Percentiles rank a stretch among this genome's conserved stretches.
phyloP scores from a whole-genome alignment of 1,284 basidiomycete species.

The Trametes sp. region DNA sequence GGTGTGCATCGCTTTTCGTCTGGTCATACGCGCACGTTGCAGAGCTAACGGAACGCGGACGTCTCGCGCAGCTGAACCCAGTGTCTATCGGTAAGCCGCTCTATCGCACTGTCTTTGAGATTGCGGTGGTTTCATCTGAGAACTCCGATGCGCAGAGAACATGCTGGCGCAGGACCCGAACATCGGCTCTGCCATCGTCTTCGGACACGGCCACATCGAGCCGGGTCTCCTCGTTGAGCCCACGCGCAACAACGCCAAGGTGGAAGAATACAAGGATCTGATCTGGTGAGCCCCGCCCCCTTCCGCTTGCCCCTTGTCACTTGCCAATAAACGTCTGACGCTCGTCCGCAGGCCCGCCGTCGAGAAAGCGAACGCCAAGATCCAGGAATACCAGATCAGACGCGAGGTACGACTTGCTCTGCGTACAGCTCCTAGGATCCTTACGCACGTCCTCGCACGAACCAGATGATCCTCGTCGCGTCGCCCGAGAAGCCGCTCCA shows the following conservation, averaged over 20 bases:
- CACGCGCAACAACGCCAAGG: slow-evolving; percentile 27
- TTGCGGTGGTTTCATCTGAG: too few relatives aligned
- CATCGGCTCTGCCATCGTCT: slow-evolving; percentile 18
- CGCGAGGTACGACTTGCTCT: slow-evolving; percentile 2
- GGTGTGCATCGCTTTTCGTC: slow-evolving; percentile 1
- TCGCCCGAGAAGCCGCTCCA: slow-evolving; percentile 39
- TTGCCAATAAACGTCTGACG: neutral
- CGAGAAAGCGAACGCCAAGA: slow-evolving; percentile 9
- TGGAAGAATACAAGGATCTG: slow-evolving; percentile 38
- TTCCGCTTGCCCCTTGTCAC: neutral
- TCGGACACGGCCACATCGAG: slow-evolving; percentile 20
- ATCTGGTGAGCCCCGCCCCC: slow-evolving; percentile 37
- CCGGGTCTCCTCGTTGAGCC: slow-evolving; percentile 19
- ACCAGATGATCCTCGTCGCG: slow-evolving; percentile 43
- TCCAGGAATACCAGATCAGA: slow-evolving; percentile 7
- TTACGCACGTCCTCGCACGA: neutral
- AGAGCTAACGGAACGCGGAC: too few relatives aligned
- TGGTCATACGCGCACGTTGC: neutral
- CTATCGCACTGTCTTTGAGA: neutral
- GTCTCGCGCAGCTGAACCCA: slow-evolving; percentile 12
- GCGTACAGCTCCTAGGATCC: too few relatives aligned
- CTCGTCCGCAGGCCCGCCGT: neutral
- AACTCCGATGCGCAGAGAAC: too few relatives aligned
- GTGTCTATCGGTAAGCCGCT: slow-evolving; percentile 9
- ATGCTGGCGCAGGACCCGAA: slow-evolving; percentile 16